Base-by-base conservation (phyloP, 192 early-diverging fungal genomes). In the Coemansia sp. region DNA sequence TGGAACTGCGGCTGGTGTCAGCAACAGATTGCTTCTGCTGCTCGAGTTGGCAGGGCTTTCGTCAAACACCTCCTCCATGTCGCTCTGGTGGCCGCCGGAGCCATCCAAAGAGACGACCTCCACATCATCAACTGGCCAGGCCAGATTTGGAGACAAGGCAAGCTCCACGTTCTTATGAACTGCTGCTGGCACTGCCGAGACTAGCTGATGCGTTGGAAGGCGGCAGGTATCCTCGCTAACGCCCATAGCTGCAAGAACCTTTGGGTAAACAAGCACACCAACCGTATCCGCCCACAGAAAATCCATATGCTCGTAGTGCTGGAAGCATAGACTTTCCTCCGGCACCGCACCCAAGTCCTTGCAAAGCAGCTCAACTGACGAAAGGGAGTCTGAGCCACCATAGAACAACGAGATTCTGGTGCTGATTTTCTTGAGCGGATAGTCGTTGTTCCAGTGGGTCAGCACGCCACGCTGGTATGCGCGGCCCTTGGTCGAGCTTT, bases 361-460 rank as follows among this genome's bases (percentile, higher is more conserved):
- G 4, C 86, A 42, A 16, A 92, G 75, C 16, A 80, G 75, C 8
- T 88, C 61, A 39, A 93, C 88, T 41, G 94, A 88, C 0, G 94
- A 91, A 13, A 98, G 81, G 3, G 91, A 91, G 65, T 98, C 94
- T 13, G 88, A 84, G 9, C 92, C 90, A 43, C 95, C 95, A 65
- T 96, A 92, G 78, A 98, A 98, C 51, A 98, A 74, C 6, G 92
- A 93, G n/a, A 98, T 90, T 0, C 90, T 92, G 8, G 94, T 94
- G 41, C 77, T 77, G 56, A 98, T 95, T 42, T 90, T 69, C 41
- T 68, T 63, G n/a, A 83, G 36, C 12, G 82, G 82, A 40, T 83
- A 83, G 2, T 75, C 90, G 32, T 89, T 85, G 69, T 82, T 82
- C 80, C 80, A 82, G 47, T 82, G 80, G 5, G 80, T 67, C 46